These are phyloP conservation scores for Asparagopsis taxiformis DNA, from an alignment of 31 red algal species.

Conservation along the genomic window DNA sequence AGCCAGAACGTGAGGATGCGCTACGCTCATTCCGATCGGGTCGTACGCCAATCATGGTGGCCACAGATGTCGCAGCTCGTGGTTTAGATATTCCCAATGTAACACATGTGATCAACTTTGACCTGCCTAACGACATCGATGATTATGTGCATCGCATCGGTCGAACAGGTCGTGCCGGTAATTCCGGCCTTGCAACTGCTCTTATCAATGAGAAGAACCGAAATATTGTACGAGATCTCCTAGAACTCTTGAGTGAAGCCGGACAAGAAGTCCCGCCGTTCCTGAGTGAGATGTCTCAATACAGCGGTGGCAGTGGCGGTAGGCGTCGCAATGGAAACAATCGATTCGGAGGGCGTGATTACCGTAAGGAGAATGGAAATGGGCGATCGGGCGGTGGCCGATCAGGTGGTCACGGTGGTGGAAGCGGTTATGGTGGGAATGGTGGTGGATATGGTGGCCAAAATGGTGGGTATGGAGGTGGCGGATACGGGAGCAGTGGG, in stretches of 20 bases:
- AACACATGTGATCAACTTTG: constrained; percentile 98
- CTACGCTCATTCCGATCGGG: constrained; percentile 90
- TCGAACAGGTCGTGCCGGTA: constrained; percentile 98
- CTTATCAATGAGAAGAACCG: constrained; percentile 97
- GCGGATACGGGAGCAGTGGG: constrained; percentile 28
- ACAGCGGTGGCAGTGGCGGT: constrained; percentile 38
- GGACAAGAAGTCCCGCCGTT: constrained; percentile 96
- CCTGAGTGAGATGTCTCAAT: constrained; percentile 81
- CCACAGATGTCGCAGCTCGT: no score
- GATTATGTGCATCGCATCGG: no score
- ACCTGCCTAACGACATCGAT: constrained; percentile 99
- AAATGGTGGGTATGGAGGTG: constrained; percentile 26
- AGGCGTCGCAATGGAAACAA: constrained; percentile 63
- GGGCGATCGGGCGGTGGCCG: constrained; percentile 6
- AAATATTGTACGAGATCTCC: constrained; percentile 83
- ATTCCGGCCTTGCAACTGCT: constrained; percentile 92
- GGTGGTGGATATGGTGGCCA: constrained; percentile 34
- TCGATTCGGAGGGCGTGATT: constrained; percentile 92
- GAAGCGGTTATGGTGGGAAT: constrained; percentile 16
- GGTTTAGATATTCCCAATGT: constrained; percentile 98
- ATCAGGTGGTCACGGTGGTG: constrained; percentile 38
- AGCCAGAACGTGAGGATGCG: constrained; percentile 91
- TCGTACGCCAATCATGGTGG: constrained; percentile 91
- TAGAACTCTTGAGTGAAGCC: constrained; percentile 88
- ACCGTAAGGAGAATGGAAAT: constrained; percentile 90